These are phyloP conservation scores for Komagataella ulmi DNA, from an alignment of 805 yeast genomes.

Conservation along the genomic window DNA sequence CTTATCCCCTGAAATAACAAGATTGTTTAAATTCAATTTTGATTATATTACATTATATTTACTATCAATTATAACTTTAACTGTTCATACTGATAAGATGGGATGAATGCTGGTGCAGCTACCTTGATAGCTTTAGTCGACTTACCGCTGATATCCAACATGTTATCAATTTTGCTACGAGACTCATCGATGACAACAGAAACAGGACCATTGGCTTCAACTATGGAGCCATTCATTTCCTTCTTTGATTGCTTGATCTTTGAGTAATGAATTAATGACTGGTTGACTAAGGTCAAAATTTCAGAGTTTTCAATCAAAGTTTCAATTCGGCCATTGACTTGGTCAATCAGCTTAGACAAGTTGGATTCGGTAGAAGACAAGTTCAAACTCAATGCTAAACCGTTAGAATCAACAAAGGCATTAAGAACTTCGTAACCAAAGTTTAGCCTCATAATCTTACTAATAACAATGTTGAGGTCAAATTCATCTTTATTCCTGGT, in stretches of 20 bases:
- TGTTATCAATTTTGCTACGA: slow-evolving; percentile 7
- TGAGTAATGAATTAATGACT: slow-evolving; percentile 15
- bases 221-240: slow-evolving; percentile 17
- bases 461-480: slow-evolving; percentile 29
- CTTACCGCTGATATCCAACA: slow-evolving; percentile 12
- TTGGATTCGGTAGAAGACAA: slow-evolving; percentile 33
- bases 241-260: slow-evolving; percentile 5
- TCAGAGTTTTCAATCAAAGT: slow-evolving; percentile 24
- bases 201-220: slow-evolving; percentile 11
- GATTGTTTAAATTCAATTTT: too few species aligned
- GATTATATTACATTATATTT: neutral
- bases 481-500: slow-evolving; percentile 11
- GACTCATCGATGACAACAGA: slow-evolving; percentile 9
- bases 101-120: neutral
- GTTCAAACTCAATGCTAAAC: slow-evolving; percentile 49
- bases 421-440: slow-evolving; percentile 51
- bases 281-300: slow-evolving; percentile 32
- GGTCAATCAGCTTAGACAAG: slow-evolving; percentile 27
- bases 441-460: slow-evolving; percentile 28
- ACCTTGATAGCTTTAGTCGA: neutral
- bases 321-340: slow-evolving; percentile 25
- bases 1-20: too few species aligned
- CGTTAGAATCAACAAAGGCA: slow-evolving; percentile 59
- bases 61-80: too few species aligned
- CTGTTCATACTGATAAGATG: neutral